Evolutionary conservation across 257 asterid species (phyloP).

Genomic region (Scutellaria baicalensis): DNA sequence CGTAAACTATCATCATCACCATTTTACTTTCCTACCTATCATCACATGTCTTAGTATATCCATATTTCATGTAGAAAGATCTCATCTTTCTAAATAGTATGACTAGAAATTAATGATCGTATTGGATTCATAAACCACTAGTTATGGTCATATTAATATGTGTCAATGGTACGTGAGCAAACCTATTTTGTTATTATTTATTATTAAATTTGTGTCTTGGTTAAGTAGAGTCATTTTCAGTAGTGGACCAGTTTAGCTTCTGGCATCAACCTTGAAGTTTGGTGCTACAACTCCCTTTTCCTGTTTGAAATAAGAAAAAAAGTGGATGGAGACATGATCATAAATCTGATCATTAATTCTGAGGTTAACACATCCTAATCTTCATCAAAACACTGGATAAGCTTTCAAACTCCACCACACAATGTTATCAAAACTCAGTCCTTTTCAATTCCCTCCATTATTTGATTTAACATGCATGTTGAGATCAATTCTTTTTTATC

Average conservation of each 20-base stretch:
- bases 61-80: no score
- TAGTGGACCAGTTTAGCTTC: slow-evolving; percentile 5
- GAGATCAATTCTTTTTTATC: no score
- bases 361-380: slow-evolving; percentile 14
- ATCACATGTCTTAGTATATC: no score
- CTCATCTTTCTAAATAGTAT: no score
- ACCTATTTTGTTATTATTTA: no score
- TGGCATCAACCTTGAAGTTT: slow-evolving; percentile 19
- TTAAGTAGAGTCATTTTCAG: not conserved
- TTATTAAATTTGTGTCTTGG: no score
- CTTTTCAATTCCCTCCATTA: not conserved
- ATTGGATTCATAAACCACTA: no score
- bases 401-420: slow-evolving; percentile 7
- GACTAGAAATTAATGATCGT: no score
- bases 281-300: not conserved
- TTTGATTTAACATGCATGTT: not conserved
- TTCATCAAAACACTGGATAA: not conserved
- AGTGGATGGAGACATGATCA: not conserved
- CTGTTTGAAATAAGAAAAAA: not conserved
- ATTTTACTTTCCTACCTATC: no score
- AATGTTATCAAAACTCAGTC: not conserved
- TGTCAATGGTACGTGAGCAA: no score
- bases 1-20: no score
- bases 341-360: not conserved
- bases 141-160: no score